Evolutionary conservation across 2,329 filamentous ascomycete genomes (phyloP).

Genomic region (Botrytis medusae): DNA sequence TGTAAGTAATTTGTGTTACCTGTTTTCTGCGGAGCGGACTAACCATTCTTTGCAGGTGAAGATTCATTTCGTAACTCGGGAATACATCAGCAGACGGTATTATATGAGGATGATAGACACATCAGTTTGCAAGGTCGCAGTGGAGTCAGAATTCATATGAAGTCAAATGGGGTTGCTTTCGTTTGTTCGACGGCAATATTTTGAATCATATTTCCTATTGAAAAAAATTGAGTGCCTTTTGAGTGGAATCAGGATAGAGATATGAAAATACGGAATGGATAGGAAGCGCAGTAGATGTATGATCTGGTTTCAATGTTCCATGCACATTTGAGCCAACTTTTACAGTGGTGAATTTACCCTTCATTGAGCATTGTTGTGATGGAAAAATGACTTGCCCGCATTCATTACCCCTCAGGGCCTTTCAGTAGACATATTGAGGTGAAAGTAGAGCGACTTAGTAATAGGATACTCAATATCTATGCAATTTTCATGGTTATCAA

Average conservation of each 20-base stretch:
- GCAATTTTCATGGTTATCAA: background rate
- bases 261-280: background rate
- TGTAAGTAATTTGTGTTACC: background rate
- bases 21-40: background rate
- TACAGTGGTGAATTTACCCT: background rate
- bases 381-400: background rate
- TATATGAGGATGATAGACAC: background rate
- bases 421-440: rapidly evolving
- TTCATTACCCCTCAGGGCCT: rapidly evolving
- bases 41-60: background rate
- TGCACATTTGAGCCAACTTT: background rate
- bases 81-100: background rate
- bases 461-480: background rate
- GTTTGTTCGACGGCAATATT: background rate
- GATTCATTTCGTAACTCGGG: too few relatives aligned
- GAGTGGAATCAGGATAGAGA: background rate
- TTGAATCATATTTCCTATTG: too few relatives aligned
- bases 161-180: background rate
- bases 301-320: background rate
- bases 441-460: background rate
- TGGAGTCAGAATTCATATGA: background rate
- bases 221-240: background rate
- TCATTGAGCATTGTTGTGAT: background rate
- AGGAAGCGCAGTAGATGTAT: background rate
- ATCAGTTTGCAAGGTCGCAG: background rate